Conservation (phyloP, 495 filamentous ascomycete genomes). For the Melanomma pulvis-pyrius region DNA sequence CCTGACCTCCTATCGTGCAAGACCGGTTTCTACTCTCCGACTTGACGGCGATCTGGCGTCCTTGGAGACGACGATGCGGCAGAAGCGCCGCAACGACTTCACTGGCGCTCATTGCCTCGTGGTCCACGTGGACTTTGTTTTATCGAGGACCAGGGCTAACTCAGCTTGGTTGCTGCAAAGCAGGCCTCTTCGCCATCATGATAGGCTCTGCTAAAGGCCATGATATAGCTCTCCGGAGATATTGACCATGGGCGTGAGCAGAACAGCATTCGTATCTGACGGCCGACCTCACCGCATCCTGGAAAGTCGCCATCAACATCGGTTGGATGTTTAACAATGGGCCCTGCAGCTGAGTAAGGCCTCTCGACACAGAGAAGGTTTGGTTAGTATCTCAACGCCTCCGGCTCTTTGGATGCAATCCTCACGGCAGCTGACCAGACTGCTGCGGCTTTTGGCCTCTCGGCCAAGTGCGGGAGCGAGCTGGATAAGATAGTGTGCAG, state of each 20-base stretch:
- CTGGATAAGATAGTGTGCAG: not conserved
- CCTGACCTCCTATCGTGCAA: too few species aligned
- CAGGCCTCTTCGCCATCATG: not conserved
- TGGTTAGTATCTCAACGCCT: not conserved
- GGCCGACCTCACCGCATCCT: slow-evolving; percentile 16
- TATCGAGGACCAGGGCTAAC: not conserved
- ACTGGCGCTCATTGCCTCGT: not conserved
- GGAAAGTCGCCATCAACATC: not conserved
- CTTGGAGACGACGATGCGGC: not conserved
- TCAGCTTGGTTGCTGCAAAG: not conserved
- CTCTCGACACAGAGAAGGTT: not conserved
- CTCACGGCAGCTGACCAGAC: slow-evolving; percentile 16
- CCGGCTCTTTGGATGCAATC: not conserved
- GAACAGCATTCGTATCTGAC: not conserved
- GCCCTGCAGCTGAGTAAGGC: slow-evolving; percentile 5
- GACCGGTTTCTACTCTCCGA: not conserved
- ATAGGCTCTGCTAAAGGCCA: not conserved
- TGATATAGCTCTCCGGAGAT: slow-evolving; percentile 1
- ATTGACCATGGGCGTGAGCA: slow-evolving; percentile 4
- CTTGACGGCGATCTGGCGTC: not conserved
- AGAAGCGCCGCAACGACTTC: not conserved
- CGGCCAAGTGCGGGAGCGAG: slow-evolving; percentile 1
- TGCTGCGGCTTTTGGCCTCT: not conserved
- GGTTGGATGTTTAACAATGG: slow-evolving; percentile 4
- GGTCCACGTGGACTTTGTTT: slow-evolving; percentile 15